Evolutionary conservation across 257 asterid species (phyloP), one percentile per base, ranked within the genome.

Genomic region (Nicotiana noctiflora): DNA sequence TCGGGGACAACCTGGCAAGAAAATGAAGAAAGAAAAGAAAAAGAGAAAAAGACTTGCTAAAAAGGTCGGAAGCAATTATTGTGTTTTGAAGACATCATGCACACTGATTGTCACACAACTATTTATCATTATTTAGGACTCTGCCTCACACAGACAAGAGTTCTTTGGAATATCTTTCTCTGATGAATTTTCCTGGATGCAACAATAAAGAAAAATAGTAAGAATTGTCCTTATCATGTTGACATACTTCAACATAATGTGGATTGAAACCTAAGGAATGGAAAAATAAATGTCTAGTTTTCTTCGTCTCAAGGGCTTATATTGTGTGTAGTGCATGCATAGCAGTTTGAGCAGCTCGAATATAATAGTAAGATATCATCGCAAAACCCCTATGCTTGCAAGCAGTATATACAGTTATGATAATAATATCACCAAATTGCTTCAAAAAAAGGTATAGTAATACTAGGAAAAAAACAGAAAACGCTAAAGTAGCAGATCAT

Each of bases 91-190:
- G 44, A 37, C 44, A 37, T 6, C 44, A 31, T 31, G 34, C 34
- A 31, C 34, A 31, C 34, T 37, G 46, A 37, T 7, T 37, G 46
- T 37, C 46, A 7, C 46, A 37, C 2, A 37, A 37, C 46, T 7
- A 37, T 37, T 37, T 37, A 37, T 37, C 10, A 37, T 7, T 37
- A 0, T 37, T 7, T 37, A 37, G 46, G 46, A 37, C 46, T 37
- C 46, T 7, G 46, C 46, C 46, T 37, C 46, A 37, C 10, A 37
- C 46, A 37, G 79, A 96, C 99, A 55, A 96, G 89, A 80, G 99
- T 96, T 82, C 99, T 98, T 87, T 96, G 99, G 83, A 79, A 96
- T 67, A 84, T 96, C 99, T 75, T 94, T 94, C 81, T 96, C 99
- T 5, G 99, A 91, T 17, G 99, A 98, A 75, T 95, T 95, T 80